phyloP scores from a whole-genome alignment of 2,329 filamentous ascomycete genomes.

The Periconia sp. region DNA sequence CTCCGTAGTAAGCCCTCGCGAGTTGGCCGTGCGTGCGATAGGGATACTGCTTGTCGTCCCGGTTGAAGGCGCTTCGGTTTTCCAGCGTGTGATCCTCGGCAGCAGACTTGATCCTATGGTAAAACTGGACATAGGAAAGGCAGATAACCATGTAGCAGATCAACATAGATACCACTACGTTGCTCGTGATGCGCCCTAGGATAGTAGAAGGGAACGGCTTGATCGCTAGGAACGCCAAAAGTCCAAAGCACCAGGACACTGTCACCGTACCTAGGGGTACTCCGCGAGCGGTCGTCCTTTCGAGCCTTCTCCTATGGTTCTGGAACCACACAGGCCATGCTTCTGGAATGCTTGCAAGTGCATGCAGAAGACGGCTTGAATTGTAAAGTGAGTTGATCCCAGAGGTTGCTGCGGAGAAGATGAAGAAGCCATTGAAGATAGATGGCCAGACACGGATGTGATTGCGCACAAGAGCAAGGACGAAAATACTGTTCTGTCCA shows the following conservation, averaged over 20 bases:
- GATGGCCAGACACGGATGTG: constrained; percentile 46
- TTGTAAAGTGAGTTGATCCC: constrained; percentile 53
- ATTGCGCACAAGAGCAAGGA: constrained; percentile 50
- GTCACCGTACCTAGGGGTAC: constrained; percentile 49
- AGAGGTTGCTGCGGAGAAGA: constrained; percentile 52
- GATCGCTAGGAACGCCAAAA: constrained; percentile 46
- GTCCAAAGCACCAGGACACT: constrained; percentile 45
- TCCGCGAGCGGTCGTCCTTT: constrained; percentile 43
- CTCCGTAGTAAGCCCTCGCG: constrained; percentile 32
- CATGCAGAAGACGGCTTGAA: constrained; percentile 51
- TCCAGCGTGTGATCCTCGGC: constrained; percentile 31
- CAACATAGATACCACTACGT: constrained; percentile 44
- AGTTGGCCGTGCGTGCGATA: constrained; percentile 34
- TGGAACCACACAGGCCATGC: constrained; percentile 48
- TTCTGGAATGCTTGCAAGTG: constrained; percentile 49
- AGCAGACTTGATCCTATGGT: constrained; percentile 30
- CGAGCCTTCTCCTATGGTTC: constrained; percentile 38
- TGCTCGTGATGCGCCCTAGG: constrained; percentile 43
- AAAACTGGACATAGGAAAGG: constrained; percentile 42
- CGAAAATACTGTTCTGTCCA: constrained; percentile 47
- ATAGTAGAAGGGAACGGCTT: constrained; percentile 31
- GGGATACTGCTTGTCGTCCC: constrained; percentile 36
- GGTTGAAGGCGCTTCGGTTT: constrained; percentile 31
- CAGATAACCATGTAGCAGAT: constrained; percentile 45
- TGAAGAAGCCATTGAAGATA: constrained; percentile 54